Evolutionary conservation across 768 basidiomycete genomes (phyloP), one percentile per base, ranked within the genome.

Genomic region (Xerocomellus amylosporus): DNA sequence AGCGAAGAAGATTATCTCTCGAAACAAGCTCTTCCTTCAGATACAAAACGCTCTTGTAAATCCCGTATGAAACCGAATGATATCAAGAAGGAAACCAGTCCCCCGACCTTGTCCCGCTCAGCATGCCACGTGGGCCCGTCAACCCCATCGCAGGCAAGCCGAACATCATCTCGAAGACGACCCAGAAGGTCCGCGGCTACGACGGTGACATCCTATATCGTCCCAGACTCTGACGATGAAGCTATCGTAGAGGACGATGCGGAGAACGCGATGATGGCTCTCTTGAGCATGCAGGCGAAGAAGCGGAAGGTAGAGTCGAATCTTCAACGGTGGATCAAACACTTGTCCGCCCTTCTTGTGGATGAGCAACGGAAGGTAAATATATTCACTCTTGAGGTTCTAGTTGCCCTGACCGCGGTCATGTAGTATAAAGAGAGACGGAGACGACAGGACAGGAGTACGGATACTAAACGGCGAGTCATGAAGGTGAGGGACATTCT

Each of bases 151-250:
- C 63, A 51, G 34, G 28, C 53, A 37, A 49, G 64, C 22, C 60
- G 67, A 30, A 46, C 62, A 30, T 46, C 62, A 30, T 46, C 73
- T 31, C 75, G 72, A 59, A 86, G 84, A 65, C 76, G 88, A 53
- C 84, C 84, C 9, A 79, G 85, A 45, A 76, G 87, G 43, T 77
- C 78, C 30, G 81, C 80, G 4, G 77, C 83, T 17, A 61, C 71
- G 19, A 71, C 73, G 15, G 75, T 82, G 33, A 78, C 74, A 43
- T 87, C 85, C 7, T 90, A 90, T 64, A 78, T 75, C 5, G 71
- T 85, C 15, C 84, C 86, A 1, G 85, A 85, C 65, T 89, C 86
- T 13, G 87, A 88, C 61, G 87, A 88, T 53, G 88, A 88, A 58
- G 73, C 69, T 9, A 81, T 81, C 37, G 71, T 62, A 8, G 74